Percentiles rank a stretch among this genome's conserved stretches.
Evolutionary conservation across 805 yeast species (phyloP).

Genomic region (Jamesozyma piceae): DNA sequence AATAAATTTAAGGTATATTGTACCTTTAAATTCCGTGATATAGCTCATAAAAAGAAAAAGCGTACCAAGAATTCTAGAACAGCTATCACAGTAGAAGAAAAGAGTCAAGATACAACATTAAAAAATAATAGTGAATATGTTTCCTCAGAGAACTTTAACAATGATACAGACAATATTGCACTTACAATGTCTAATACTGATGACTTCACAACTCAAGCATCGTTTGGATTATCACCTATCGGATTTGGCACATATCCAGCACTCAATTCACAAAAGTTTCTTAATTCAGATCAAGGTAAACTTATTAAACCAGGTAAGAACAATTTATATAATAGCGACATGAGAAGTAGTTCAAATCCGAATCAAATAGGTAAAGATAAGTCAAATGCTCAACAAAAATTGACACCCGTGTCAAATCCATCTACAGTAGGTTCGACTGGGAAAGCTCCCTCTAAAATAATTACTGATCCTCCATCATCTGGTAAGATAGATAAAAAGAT

Average conservation of each 20-base stretch:
- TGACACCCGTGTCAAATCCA: background rate
- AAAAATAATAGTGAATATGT: background rate
- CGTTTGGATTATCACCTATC: background rate
- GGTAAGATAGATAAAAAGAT: background rate
- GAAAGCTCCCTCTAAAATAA: background rate
- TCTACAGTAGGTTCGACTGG: background rate
- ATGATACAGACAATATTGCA: background rate
- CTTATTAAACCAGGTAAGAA: background rate
- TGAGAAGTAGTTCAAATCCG: background rate
- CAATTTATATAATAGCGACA: background rate
- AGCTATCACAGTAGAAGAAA: background rate
- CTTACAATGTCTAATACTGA: background rate
- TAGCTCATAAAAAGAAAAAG: background rate
- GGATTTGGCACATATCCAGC: background rate
- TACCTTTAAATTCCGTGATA: slow-evolving; percentile 20
- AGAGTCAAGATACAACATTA: background rate
- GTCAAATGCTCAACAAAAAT: background rate
- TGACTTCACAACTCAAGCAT: background rate
- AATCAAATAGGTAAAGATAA: background rate
- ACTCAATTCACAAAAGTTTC: background rate
- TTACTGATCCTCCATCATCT: background rate
- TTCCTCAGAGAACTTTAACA: background rate
- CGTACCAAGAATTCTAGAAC: background rate
- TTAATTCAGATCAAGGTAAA: background rate
- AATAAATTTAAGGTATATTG: slow-evolving; percentile 19